Evolutionary conservation across 1,284 basidiomycete species (phyloP), one percentile per base, ranked within the genome.

Genomic region (Naganishia liquefaciens): DNA sequence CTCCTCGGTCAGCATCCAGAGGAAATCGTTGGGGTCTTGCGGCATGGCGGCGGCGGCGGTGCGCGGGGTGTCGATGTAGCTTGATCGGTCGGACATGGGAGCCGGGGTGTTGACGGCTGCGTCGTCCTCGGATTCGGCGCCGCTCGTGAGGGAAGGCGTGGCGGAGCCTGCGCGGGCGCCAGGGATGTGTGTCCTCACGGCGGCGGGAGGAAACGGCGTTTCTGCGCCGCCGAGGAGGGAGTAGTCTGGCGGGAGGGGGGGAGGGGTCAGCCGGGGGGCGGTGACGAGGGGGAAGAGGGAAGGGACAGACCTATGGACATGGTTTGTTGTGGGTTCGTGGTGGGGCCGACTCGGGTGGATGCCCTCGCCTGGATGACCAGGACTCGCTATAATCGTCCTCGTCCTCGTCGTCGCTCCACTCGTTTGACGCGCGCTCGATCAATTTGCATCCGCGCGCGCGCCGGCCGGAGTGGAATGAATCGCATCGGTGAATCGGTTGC

Each of bases 1-100:
- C 76, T 99, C 96, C 78, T 99, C 95, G 1, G 92, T 97, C 85
- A 96, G 90, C 63, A 95, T 79, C 95, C 95, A 99, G 33, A 98
- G 81, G 73, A 93, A 93, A 72, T 93, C 91, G 1, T 83, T 70
- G 7, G 61, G 65, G 23, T 66, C 64, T 37, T 62, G 46, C 47
- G 50, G 58, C 57, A 61, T 54, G 21, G 23, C 49, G 23, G 23
- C 42, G 30, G 42, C 23, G 23, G 42, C 7, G n/a, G 15, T n/a
- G 27, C 7, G 25, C 23, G n/a, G 46, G 30, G 5, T 17, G 13
- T 51, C 44, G 49, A 19, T 39, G 33, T 37, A 37, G 33, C 33
- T 40, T 7, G 3, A 17, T 37, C 44, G 51, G 25, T n/a, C 10
- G 10, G 54, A 43, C 1, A 17, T 19, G 28, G 33, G 40, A 1